Evolutionary conservation across 192 early-diverging fungal species (phyloP), one percentile per base, ranked within the genome.

Genomic region (Linnemannia elongata): DNA sequence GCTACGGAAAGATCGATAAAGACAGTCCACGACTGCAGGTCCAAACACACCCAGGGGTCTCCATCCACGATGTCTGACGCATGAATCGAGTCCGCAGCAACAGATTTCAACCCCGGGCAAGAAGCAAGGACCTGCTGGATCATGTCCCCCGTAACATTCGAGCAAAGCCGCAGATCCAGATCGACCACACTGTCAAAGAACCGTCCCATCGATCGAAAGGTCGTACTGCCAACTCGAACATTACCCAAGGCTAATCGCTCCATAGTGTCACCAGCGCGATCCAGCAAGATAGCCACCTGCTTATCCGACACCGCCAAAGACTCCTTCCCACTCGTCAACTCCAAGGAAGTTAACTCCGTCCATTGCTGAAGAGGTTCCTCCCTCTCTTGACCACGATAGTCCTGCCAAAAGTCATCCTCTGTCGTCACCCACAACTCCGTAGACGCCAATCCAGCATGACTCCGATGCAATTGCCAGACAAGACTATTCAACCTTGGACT

Each of bases 41-140:
- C 69, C 20, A 70, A 39, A 39, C 77, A 79, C 18, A 72, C 77
- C 77, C 77, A 79, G 35, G 77, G 77, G 4, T 52, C 68, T 36
- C 68, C 47, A 35, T n/a, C 39, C 15, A 27, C 0, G 3, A 79
- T 72, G 45, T 79, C 77, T 39, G n/a, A 36, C 6, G 36, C 77
- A 33, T 70, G 77, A 30, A 79, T 79, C 17, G 13, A 27, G 69
- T 79, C 54, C 20, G 68, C 77, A 24, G 77, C 39, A 10, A 79
- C 36, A 39, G 17, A 33, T 38, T 72, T 47, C 49, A 79, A 36
- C 45, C 24, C n/a, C 70, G 69, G 69, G 30, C 69, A 79, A 4
- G 77, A 79, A 9, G 42, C 45, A 45, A 79, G 52, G 18, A 79
- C 39, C 12, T 79, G 68, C 22, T 79, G 69, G 2, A 79, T 36